Evolutionary conservation across 345 rosid genomes (phyloP).

Genomic region (Turnera subulata): DNA sequence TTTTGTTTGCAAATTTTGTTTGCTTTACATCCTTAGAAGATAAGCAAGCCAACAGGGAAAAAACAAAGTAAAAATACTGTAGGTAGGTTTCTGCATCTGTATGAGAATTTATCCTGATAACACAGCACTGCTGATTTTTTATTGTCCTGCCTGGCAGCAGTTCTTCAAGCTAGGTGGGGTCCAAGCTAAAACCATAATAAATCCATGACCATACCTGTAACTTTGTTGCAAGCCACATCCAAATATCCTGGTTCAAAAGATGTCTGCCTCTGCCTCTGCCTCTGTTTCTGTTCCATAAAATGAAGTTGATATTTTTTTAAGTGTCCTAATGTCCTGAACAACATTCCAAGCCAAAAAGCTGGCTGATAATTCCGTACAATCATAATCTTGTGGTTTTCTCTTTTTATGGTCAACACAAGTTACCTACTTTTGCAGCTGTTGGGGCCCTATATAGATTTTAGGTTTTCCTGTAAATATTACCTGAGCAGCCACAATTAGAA

Average conservation of each 20-base stretch:
- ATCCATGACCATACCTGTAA: too few relatives aligned
- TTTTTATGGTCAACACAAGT: slow-evolving; percentile 29
- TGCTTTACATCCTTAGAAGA: slow-evolving; percentile 1
- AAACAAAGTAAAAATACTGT: slow-evolving; percentile 5
- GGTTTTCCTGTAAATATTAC: too few relatives aligned
- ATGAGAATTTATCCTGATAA: slow-evolving; percentile 11
- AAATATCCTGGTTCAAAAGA: too few relatives aligned
- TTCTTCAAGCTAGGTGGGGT: too few relatives aligned
- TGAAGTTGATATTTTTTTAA: too few relatives aligned
- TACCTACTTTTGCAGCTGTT: slow-evolving; percentile 10
- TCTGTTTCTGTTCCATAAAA: too few relatives aligned
- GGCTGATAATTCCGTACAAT: slow-evolving; percentile 33
- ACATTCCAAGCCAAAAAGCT: slow-evolving; percentile 33
- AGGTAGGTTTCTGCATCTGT: slow-evolving; percentile 1
- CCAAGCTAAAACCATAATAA: too few relatives aligned
- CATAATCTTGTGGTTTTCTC: slow-evolving; percentile 8
- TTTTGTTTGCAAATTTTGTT: neutral
- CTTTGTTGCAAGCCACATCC: too few relatives aligned
- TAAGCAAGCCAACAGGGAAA: neutral
- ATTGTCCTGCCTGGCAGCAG: neutral
- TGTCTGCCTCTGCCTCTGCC: too few relatives aligned
- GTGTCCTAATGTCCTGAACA: slow-evolving; percentile 15
- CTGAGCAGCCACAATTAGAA: too few relatives aligned
- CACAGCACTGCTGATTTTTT: slow-evolving; percentile 8
- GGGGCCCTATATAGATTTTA: too few relatives aligned